phyloP scores from a whole-genome alignment of 768 basidiomycete genomes.

The Mycena polygramma region DNA sequence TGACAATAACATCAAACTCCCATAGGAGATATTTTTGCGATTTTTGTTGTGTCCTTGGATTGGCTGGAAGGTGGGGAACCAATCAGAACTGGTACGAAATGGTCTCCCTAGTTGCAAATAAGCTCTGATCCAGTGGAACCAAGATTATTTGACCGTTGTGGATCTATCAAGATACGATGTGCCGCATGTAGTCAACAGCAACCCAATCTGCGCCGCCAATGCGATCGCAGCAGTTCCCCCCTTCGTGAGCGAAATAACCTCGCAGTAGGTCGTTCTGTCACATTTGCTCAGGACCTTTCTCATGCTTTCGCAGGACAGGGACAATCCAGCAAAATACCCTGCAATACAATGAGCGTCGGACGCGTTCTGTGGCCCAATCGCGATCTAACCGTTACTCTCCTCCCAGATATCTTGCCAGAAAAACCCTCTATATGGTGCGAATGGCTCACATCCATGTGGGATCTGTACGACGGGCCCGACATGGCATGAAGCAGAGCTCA shows the following conservation, averaged over 20 bases:
- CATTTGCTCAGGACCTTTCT: background rate
- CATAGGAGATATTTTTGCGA: background rate
- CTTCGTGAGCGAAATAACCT: constrained; percentile 5
- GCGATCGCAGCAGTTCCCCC: constrained; percentile 3
- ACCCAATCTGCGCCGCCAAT: constrained; percentile 2
- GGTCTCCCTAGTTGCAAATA: too few species aligned
- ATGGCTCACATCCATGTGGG: background rate
- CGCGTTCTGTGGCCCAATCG: constrained; percentile 5
- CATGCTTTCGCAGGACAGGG: background rate
- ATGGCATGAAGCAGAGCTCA: background rate
- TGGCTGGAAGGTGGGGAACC: background rate
- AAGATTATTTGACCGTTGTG: constrained; percentile 1
- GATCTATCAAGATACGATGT: constrained; percentile 1
- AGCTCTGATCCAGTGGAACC: too few species aligned
- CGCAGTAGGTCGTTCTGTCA: background rate
- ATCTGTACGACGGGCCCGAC: background rate
- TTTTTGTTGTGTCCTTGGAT: background rate
- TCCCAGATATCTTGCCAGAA: background rate
- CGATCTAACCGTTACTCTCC: constrained; percentile 1
- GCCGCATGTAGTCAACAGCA: constrained; percentile 3
- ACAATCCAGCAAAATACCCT: background rate
- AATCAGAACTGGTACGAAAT: background rate
- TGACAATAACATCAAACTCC: background rate
- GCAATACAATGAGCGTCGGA: constrained; percentile 7
- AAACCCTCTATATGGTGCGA: background rate